phyloP scores from a whole-genome alignment of 768 basidiomycete genomes.

The Suillus americanus region DNA sequence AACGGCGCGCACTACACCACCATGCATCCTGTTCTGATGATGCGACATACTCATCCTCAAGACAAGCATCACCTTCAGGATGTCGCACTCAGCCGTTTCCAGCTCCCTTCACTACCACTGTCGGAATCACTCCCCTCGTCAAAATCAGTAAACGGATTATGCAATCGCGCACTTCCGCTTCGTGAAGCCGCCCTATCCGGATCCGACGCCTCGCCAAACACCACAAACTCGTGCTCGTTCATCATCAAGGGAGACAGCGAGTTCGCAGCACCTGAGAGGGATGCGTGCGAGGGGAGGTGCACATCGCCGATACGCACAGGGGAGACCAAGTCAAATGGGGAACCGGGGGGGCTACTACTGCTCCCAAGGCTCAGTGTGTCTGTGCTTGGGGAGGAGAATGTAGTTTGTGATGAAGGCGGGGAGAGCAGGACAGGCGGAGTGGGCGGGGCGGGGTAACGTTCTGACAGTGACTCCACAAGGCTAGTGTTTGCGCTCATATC shows the following conservation, averaged over 20 bases:
- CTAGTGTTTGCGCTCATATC: conserved; percentile 4
- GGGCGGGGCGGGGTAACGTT: conserved; percentile 29
- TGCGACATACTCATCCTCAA: not conserved
- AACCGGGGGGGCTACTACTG: not conserved
- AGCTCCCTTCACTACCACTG: not conserved
- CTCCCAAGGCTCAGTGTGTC: not conserved
- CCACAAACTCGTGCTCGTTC: not conserved
- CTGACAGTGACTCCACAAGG: conserved; percentile 27
- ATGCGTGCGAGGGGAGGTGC: not conserved
- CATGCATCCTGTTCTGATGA: not conserved
- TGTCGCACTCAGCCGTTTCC: not conserved
- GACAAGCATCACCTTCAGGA: not conserved
- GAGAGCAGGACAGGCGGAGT: conserved; percentile 30
- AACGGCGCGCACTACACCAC: not conserved
- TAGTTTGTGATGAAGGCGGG: conserved; percentile 16
- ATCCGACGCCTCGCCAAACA: not conserved
- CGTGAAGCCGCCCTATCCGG: not conserved
- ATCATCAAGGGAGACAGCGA: not conserved
- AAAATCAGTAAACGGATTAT: not conserved
- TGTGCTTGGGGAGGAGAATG: conserved; percentile 9
- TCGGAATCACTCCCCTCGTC: not conserved
- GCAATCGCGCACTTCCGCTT: not conserved
- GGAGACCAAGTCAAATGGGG: not conserved
- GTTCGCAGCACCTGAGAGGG: not conserved
- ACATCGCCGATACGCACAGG: not conserved